A percentile compares a stretch with the other conserved stretches of the same genome.
Conservation (phyloP, 129 eudicot genomes). For the Silybum marianum region DNA sequence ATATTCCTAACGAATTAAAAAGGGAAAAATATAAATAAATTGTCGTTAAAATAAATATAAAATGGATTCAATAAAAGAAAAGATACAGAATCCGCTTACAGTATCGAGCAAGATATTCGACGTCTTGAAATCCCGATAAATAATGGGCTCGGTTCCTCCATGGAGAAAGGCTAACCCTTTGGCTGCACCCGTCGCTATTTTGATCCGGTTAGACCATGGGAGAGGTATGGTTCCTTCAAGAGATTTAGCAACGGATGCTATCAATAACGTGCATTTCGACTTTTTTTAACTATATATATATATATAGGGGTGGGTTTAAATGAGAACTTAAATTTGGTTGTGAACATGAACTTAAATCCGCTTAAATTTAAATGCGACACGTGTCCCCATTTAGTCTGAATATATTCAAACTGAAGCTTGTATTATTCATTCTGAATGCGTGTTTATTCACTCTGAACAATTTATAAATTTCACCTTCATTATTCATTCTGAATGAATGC, state of each 20-base stretch:
- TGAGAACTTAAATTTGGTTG: too few relatives aligned
- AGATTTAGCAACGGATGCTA: conserved; percentile 27
- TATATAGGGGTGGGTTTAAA: too few relatives aligned
- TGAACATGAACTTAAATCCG: too few relatives aligned
- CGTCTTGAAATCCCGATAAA: conserved; percentile 94
- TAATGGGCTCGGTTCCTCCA: conserved; percentile 85
- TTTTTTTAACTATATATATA: neutral
- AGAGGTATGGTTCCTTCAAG: conserved; percentile 89
- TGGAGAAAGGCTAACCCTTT: conserved; percentile 94
- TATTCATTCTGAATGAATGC: too few relatives aligned
- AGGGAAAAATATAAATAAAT: too few relatives aligned
- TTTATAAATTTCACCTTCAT: too few relatives aligned
- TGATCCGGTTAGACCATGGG: conserved; percentile 90
- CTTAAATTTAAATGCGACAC: too few relatives aligned
- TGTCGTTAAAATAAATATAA: neutral
- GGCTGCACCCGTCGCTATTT: conserved; percentile 96
- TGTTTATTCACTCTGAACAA: too few relatives aligned
- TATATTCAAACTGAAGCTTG: too few relatives aligned
- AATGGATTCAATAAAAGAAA: neutral
- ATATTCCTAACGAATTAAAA: conserved; percentile 56
- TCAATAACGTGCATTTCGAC: conserved; percentile 6
- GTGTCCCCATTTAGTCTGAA: too few relatives aligned
- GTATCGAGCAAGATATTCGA: conserved; percentile 92
- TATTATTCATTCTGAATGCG: too few relatives aligned
- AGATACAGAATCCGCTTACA: conserved; percentile 38